Evolutionary conservation across 1,284 basidiomycete species (phyloP), one percentile per base, ranked within the genome.

Genomic region (Porodaedalea pini): DNA sequence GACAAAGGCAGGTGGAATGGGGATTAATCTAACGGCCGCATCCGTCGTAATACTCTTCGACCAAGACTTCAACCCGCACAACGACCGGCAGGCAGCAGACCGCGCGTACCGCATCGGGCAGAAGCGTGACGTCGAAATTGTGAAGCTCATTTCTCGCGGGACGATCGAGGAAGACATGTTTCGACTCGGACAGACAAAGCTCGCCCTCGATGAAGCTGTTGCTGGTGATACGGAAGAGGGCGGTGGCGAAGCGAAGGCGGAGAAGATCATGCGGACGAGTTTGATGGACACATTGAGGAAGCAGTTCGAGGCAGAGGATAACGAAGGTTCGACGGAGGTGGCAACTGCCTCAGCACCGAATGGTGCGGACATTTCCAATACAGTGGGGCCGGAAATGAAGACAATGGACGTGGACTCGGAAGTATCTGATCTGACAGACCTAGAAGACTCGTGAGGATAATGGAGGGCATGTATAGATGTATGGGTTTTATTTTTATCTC

Each of bases 41-140:
- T 93, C 89, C 40, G 92, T 94, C 31, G 94, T 97, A 29, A 89
- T 96, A 70, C 90, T 94, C 78, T 98, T 96, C 69, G 97, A 99
- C 70, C 95, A 98, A 70, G 97, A 99, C 70, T 98, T 96, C 71
- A 98, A 97, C 71, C 91, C 87, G 6, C 88, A 88, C 68, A 91
- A 90, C 66, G 96, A 98, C 74, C 85, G 90, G 61, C 96, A 99
- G 74, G 97, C 97, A 0, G 94, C 96, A 56, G 97, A 99, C 70
- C 86, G 97, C 36, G 94, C 94, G 27, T 99, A 98, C 70, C 89
- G 97, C n/a, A 98, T 99, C 64, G 96, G 94, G 15, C 94, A 97
- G 71, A 92, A 90, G 67, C 83, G 86, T 53, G 86, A 94, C 57
- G 94, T 97, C 3, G 90, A 92, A 41, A 89, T 99, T 3, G 85